Conservation (phyloP, 176 grass and related monocot genomes). For the Phragmites australis region DNA sequence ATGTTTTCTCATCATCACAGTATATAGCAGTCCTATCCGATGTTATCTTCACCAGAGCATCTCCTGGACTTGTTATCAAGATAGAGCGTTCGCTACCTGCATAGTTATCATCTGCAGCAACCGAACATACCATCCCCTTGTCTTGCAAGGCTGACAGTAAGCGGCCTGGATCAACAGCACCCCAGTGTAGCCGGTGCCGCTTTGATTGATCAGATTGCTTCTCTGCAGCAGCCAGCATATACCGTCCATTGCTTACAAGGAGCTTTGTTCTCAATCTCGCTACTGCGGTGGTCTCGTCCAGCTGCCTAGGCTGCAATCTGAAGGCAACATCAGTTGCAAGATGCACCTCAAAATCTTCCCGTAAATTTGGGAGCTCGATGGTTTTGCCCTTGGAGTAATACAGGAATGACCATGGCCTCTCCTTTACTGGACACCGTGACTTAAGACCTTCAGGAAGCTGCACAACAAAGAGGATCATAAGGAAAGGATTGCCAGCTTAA, state of each 20-base stretch:
- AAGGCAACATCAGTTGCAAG: constrained; percentile 49
- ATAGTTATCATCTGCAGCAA: constrained; percentile 14
- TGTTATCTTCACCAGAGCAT: constrained; percentile 55
- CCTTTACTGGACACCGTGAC: constrained; percentile 35
- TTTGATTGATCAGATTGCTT: constrained; percentile 31
- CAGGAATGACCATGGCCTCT: constrained; percentile 43
- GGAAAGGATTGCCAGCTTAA: neutral
- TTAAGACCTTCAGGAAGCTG: constrained; percentile 69
- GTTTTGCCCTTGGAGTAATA: constrained; percentile 72
- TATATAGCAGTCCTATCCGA: constrained; percentile 42
- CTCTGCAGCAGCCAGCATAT: constrained; percentile 45
- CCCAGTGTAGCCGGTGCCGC: constrained; percentile 53
- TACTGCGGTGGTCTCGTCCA: constrained; percentile 54
- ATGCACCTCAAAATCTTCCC: constrained; percentile 49
- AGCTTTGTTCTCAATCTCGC: constrained; percentile 71
- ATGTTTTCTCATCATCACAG: constrained; percentile 51
- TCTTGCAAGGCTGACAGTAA: constrained; percentile 52
- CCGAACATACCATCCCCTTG: constrained; percentile 52
- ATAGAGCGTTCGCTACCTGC: constrained; percentile 19
- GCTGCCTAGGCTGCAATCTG: constrained; percentile 59
- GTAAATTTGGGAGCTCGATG: constrained; percentile 42
- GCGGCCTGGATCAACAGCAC: constrained; percentile 43
- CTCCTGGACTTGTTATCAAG: constrained; percentile 46
- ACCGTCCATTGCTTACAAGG: constrained; percentile 64
- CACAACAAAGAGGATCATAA: constrained; percentile 22